Base-by-base conservation (phyloP, 257 asterid genomes). In the Paraleonurus japonicus region DNA sequence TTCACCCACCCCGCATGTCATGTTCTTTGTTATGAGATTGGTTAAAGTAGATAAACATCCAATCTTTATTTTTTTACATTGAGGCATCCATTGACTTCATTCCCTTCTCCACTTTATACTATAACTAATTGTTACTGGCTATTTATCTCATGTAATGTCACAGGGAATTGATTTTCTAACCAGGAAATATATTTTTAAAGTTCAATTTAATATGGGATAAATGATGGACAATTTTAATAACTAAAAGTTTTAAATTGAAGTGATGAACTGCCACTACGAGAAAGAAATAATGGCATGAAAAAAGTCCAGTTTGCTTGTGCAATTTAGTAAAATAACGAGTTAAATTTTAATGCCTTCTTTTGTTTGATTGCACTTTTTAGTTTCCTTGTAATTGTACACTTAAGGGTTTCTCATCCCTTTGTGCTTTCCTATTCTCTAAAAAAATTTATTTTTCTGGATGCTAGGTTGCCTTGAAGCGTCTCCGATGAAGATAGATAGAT, bases 21-120 rank as follows among this genome's bases (percentile, higher is more conserved):
- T 37, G 48, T 67, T 67, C 62, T 55, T 53, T 67, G 64, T 72
- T 23, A 28, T 58, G 65, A 16, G 64, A 30, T 61, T 78, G 45
- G 69, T 71, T 71, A 48, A 35, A 75, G 63, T 62, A 2, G 72
- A 69, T 47, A 19, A 33, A 2, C 43, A 19, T 12, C 17, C 50
- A 7, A 16, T 19, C 67, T 27, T 17, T 37, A 0, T 63, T 68
- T n/a, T 63, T 68, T n/a, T 17, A 45, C 67, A 50, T 27, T 17
- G 6, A 63, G 45, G 69, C 61, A 47, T 47, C 55, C 33, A 57
- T 61, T 23, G 43, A 65, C 65, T 71, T 71, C 70, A 64, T 45
- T 75, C 17, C 45, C 43, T 35, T 79, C 66, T 71, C 48, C 74
- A 28, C 55, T 62, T 0, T 65, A 53, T 41, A 37, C 15, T 61